Percentiles rank a stretch among this genome's conserved stretches.
phyloP scores from a whole-genome alignment of 331 rosid species.

The Telfairia occidentalis region DNA sequence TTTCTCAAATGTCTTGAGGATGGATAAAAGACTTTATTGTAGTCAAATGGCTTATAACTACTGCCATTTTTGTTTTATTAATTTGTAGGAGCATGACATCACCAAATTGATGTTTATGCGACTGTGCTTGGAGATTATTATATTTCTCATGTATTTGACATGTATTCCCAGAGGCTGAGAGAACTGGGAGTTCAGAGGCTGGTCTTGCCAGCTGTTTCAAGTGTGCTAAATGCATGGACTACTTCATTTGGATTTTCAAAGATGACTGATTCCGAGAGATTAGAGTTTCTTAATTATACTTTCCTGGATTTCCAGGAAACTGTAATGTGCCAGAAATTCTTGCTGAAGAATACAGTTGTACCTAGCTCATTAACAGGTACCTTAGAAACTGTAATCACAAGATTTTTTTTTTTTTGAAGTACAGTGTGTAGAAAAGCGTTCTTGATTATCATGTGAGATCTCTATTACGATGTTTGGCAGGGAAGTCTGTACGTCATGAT shows the following conservation, averaged over 20 bases:
- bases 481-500: constrained; percentile 11
- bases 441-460: constrained; percentile 8
- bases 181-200: constrained; percentile 70
- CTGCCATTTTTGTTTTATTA: background rate
- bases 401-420: background rate
- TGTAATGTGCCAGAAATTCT: constrained; percentile 64
- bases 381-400: background rate
- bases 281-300: constrained; percentile 46
- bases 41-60: background rate
- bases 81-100: background rate
- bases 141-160: constrained; percentile 9
- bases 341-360: constrained; percentile 24
- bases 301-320: constrained; percentile 72
- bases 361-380: constrained; percentile 25
- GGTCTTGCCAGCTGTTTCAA: constrained; percentile 76
- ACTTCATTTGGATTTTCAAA: constrained; percentile 52
- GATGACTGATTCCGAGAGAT: constrained; percentile 53
- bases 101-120: background rate
- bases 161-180: constrained; percentile 43
- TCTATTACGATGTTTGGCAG: constrained; percentile 22
- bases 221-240: constrained; percentile 70
- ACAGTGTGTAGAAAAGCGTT: background rate
- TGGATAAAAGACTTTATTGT: background rate
- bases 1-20: background rate
- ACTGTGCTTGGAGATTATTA: background rate